Evolutionary conservation across 208 protist genomes (phyloP), one percentile per base, ranked within the genome.

Genomic region (Wallacemonas sp.): DNA sequence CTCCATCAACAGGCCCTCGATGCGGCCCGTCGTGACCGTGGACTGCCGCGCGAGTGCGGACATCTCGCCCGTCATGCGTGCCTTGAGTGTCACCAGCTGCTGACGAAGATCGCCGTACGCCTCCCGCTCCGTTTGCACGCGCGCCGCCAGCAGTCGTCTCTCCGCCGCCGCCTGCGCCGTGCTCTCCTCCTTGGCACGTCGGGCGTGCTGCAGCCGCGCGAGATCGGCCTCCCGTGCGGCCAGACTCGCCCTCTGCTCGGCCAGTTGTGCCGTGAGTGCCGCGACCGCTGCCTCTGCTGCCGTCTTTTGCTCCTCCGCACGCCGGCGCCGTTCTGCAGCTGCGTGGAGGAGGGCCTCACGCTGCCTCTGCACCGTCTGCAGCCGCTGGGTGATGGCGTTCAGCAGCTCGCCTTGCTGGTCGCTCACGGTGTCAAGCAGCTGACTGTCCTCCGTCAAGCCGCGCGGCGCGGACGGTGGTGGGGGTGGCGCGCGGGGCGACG

Each of bases 341-440:
- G 73, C 60, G n/a, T 44, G 60, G 27, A 64, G 16, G 33, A 83
- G 39, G 14, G 38, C 11, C 26, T 38, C 34, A 12, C 41, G 61
- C 57, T 63, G 47, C 43, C 57, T 4, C 57, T 72, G 56, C 34
- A 76, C 68, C 26, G n/a, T 60, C 1, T 64, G 34, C 17, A 88
- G 48, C 14, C 71, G 75, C 21, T 27, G 19, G n/a, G 70, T 52
- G n/a, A 82, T 60, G 14, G 64, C 33, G 9, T 73, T n/a, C 27
- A 74, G 49, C 23, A 79, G 58, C 6, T 65, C 63, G 9, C 46
- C 67, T 17, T 74, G 67, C 43, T 71, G 68, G 44, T 56, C 58
- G 12, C 43, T 38, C 41, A 72, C 64, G 1, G 44, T 38, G 23
- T 76, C 38, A n/a, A 77, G 27, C 0, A 47, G 56, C 0, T 46